Conservation (phyloP, 2,329 filamentous ascomycete species). For the Cytospora chrysosperma region DNA sequence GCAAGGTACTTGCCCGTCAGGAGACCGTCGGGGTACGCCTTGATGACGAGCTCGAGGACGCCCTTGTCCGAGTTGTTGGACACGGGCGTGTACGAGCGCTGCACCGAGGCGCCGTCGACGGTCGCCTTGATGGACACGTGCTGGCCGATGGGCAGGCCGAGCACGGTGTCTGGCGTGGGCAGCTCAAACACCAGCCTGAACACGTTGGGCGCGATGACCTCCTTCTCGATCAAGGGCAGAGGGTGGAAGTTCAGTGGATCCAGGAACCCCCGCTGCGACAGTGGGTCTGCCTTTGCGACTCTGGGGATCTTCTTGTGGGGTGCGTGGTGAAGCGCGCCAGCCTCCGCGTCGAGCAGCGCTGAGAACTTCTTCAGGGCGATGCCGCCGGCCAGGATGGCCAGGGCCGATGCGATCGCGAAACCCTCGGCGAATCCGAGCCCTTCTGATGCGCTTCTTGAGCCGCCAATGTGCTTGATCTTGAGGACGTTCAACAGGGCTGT, state of each 20-base stretch:
- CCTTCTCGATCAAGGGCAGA: constrained; percentile 44
- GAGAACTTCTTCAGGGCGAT: constrained; percentile 33
- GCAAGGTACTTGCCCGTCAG: constrained; percentile 51
- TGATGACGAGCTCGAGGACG: constrained; percentile 50
- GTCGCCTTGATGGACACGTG: constrained; percentile 53
- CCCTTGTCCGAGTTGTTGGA: constrained; percentile 52
- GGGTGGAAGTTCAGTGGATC: constrained; percentile 47
- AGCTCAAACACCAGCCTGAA: constrained; percentile 50
- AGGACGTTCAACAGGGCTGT: constrained; percentile 26
- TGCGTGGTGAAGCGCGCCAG: constrained; percentile 36
- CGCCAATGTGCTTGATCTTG: constrained; percentile 1
- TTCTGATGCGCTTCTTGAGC: constrained; percentile 16
- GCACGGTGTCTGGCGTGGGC: constrained; percentile 42
- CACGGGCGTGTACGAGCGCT: constrained; percentile 54
- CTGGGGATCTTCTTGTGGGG: constrained; percentile 41
- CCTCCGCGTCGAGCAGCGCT: constrained; percentile 34
- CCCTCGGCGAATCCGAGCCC: constrained; percentile 39
- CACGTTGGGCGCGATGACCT: constrained; percentile 41
- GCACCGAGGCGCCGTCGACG: constrained; percentile 45
- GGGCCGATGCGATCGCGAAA: constrained; percentile 36
- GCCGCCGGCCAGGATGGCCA: constrained; percentile 35
- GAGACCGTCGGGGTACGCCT: constrained; percentile 49
- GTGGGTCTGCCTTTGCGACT: constrained; percentile 38
- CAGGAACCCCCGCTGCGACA: constrained; percentile 47
- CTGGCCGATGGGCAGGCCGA: constrained; percentile 57